Evolutionary conservation across 495 filamentous ascomycete species (phyloP).

Genomic region (Oidiodendron maius): DNA sequence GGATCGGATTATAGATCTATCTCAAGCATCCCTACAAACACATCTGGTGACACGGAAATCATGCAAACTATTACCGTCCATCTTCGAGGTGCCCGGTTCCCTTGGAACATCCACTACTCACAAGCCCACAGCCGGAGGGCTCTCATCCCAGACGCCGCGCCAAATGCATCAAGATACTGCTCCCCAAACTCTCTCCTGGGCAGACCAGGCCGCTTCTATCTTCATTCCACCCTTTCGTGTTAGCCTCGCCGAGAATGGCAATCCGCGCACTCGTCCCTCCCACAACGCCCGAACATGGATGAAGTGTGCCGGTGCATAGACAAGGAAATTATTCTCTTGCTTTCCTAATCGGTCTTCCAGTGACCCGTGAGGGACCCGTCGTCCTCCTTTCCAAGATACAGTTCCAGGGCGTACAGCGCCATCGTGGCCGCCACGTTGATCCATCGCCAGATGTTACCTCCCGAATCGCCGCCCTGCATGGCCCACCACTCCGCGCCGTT

Average conservation of each 20-base stretch:
- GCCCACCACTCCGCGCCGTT: slow-evolving; percentile 75
- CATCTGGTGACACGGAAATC: too few species aligned
- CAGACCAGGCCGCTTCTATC: too few species aligned
- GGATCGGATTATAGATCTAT: too few species aligned
- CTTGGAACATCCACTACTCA: too few species aligned
- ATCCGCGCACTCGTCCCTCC: background rate
- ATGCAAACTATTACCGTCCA: too few species aligned
- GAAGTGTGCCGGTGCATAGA: slow-evolving; percentile 3
- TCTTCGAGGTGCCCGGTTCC: too few species aligned
- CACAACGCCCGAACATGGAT: background rate
- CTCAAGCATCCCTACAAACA: too few species aligned
- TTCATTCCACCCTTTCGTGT: background rate
- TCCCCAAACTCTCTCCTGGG: background rate
- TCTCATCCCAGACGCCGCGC: background rate
- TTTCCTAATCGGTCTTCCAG: slow-evolving; percentile 79
- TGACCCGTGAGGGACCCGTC: slow-evolving; percentile 66
- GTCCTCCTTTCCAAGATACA: slow-evolving; percentile 76
- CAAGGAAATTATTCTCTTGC: slow-evolving; percentile 7
- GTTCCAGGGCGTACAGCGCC: slow-evolving; percentile 80
- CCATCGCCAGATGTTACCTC: slow-evolving; percentile 88
- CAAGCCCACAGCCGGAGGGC: background rate
- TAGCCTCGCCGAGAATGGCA: background rate
- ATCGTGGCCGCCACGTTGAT: slow-evolving; percentile 85
- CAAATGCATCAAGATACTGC: background rate
- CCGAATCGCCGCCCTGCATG: slow-evolving; percentile 65